Evolutionary conservation across 805 yeast genomes (phyloP).

Genomic region (Yarrowia deformans): DNA sequence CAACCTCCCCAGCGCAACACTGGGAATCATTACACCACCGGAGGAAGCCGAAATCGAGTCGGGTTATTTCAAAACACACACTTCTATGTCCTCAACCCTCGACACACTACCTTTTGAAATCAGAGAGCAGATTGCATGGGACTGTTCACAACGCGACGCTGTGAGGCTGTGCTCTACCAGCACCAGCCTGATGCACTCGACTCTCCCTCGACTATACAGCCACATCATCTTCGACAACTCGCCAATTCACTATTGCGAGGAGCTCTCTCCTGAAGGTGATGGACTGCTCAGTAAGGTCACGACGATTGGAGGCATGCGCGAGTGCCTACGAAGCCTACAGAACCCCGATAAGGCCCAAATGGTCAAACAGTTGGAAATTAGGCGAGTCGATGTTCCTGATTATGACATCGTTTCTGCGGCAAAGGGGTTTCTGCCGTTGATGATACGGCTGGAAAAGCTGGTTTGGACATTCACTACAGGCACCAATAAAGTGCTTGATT

Average conservation of each 20-base stretch:
- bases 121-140: conserved; percentile 44
- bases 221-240: conserved; percentile 48
- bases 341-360: conserved; percentile 44
- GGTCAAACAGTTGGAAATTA: conserved; percentile 45
- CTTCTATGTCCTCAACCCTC: conserved; percentile 29
- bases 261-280: conserved; percentile 35
- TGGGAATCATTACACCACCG: conserved; percentile 6
- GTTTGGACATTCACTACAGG: conserved; percentile 45
- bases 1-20: not conserved
- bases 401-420: conserved; percentile 43
- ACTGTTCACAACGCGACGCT: conserved; percentile 49
- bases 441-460: conserved; percentile 44
- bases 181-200: conserved; percentile 43
- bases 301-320: conserved; percentile 49
- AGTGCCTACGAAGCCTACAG: conserved; percentile 46
- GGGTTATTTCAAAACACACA: not conserved
- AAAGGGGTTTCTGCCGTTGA: conserved; percentile 43
- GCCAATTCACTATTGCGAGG: conserved; percentile 46
- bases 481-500: conserved; percentile 7
- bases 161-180: conserved; percentile 48
- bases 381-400: conserved; percentile 46
- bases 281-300: conserved; percentile 44
- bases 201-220: conserved; percentile 47
- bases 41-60: not conserved
- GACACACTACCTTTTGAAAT: conserved; percentile 47